Base-by-base conservation (phyloP, 2,329 filamentous ascomycete genomes). In the Tympanopsis confertula region DNA sequence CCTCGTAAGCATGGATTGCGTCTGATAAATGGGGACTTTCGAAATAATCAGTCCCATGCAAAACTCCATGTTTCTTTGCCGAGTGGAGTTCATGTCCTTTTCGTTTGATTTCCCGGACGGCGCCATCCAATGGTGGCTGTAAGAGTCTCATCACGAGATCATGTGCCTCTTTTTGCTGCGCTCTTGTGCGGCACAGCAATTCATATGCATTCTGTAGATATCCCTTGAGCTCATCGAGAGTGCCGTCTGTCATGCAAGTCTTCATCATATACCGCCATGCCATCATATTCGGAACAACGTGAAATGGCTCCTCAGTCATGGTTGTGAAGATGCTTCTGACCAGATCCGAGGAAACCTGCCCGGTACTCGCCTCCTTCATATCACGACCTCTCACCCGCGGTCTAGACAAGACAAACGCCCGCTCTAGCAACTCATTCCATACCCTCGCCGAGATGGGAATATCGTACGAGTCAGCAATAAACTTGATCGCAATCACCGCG, bases 391-490 rank as follows among this genome's bases (percentile, higher is more conserved):
- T 50, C 15, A 41, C 45, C 40, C 48, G 45, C 5, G 51, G 53
- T 19, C 53, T 51, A 3, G 66, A 60, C 3, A 70, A 53, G 13
- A 69, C 56, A 45, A 59, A 72, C 1, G 65, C 61, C 53, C 66
- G 65, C 38, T 68, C 59, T 20, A 74, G 53, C 3, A 74, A 45
- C 38, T 70, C 59, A 3, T 50, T 45, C 71, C 70, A 74, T 19
- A 66, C 58, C 13, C 53, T 46, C 5, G 48, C 38, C 0, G 59
- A 45, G 33, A 74, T 60, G 1, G 51, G 38, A 15, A 74, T 47
- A 5, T 58, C 46, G 49, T 71, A 74, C 15, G 60, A 55, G 4
- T 54, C 55, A 2, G 69, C 65, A 20, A 74, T 52, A 38, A 63
- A 66, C 37, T 71, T 64, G 5, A 72, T 55, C 0, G 63, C 41